Conservation (phyloP, 352 stramenopile species). For the Globisporangium uncinulatum region DNA sequence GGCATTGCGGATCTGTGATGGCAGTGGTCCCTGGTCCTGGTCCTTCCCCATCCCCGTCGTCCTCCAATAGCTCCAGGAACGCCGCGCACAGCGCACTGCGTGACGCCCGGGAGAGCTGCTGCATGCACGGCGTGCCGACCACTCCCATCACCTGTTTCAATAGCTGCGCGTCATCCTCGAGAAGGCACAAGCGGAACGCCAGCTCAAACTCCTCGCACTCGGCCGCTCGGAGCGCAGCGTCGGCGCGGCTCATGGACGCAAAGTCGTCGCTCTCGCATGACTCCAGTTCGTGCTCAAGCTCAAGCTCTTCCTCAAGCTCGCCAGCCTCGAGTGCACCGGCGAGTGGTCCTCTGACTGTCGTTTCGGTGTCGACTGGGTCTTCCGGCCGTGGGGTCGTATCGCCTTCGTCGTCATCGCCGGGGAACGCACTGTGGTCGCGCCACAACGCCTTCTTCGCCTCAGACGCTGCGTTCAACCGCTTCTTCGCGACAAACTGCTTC, state of each 20-base stretch:
- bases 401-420: not conserved
- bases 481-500: conserved; percentile 25
- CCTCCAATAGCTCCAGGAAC: conserved; percentile 43
- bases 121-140: conserved; percentile 25
- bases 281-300: not conserved
- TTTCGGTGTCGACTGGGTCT: not conserved
- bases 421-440: conserved; percentile 1
- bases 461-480: conserved; percentile 11
- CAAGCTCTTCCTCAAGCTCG: conserved; percentile 2
- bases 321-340: not conserved
- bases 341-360: not conserved
- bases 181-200: conserved; percentile 42
- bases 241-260: conserved; percentile 27
- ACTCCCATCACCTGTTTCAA: conserved; percentile 31
- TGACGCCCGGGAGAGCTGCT: conserved; percentile 23
- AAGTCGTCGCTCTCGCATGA: conserved; percentile 4
- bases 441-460: not conserved
- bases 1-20: too few species aligned
- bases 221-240: conserved; percentile 33
- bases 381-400: not conserved
- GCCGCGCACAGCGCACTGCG: conserved; percentile 47
- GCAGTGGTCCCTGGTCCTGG: too few species aligned
- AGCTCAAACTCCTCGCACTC: conserved; percentile 39
- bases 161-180: conserved; percentile 44
- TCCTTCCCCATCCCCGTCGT: not conserved